These are phyloP conservation scores for Inonotus obliquus DNA, from an alignment of 1,284 basidiomycete genomes.

Conservation along the genomic window DNA sequence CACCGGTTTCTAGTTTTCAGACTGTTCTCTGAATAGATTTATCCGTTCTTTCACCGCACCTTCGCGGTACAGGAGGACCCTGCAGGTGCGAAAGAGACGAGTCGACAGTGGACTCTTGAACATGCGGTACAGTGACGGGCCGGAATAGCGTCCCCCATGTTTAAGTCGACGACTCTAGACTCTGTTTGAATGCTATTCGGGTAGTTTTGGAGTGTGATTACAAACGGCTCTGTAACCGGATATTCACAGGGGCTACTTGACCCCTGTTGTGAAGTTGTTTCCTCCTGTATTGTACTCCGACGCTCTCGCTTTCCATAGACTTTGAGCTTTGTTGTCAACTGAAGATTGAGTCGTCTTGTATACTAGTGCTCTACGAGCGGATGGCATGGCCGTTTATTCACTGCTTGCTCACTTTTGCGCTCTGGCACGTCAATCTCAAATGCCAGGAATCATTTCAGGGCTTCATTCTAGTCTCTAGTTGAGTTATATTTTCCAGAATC, in stretches of 20 bases:
- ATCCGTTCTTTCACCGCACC: neutral
- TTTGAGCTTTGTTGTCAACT: no score
- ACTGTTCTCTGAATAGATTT: neutral
- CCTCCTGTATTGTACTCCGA: neutral
- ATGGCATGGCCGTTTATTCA: no score
- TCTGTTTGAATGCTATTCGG: neutral
- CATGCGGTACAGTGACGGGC: slow-evolving; percentile 47
- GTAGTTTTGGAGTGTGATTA: neutral
- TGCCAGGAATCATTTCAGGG: neutral
- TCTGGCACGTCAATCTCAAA: no score
- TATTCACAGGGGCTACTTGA: neutral
- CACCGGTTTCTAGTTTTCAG: neutral
- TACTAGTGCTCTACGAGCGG: no score
- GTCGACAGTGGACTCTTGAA: slow-evolving; percentile 88
- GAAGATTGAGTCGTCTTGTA: no score
- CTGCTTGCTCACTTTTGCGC: no score
- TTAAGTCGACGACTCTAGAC: neutral
- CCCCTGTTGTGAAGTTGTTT: slow-evolving; percentile 2
- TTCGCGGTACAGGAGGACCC: slow-evolving; percentile 62
- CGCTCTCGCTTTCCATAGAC: neutral
- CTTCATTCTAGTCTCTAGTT: no score
- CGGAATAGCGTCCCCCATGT: neutral
- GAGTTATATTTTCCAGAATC: no score
- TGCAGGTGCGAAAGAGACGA: slow-evolving; percentile 84
- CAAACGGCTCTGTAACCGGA: slow-evolving; percentile 1